Evolutionary conservation across 192 early-diverging fungal species (phyloP), one percentile per base, ranked within the genome.

Genomic region (Podila epicladia): DNA sequence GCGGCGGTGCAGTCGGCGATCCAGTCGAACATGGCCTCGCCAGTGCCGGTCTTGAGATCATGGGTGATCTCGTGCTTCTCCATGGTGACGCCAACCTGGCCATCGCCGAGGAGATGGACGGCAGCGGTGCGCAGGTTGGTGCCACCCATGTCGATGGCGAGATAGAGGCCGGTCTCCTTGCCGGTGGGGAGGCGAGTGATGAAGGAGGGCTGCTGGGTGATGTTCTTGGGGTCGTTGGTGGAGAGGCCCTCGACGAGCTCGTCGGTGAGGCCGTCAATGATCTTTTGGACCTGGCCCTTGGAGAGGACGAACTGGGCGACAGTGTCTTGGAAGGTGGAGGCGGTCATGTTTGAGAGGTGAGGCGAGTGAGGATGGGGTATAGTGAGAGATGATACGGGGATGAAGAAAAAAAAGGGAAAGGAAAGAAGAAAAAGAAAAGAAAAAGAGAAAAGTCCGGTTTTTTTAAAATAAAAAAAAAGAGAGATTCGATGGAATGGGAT

Each of bases 71-170:
- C 86, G 65, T 92, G 92, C 85, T 93, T 93, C 84, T 94, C 88
- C 73, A 95, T 92, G 71, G 92, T 90, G 17, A 93, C 78, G 37
- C 75, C 74, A n/a, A 78, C 69, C 58, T 82, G 75, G 41, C 96
- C 95, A 60, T 89, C 75, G 38, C 96, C 96, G 61, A 93, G 84
- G 22, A 99, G 88, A 33, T 88, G 89, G 20, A 97, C 94, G 48
- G 89, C 87, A 72, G 95, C 91, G 29, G 97, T 93, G 51, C 97
- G 93, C 70, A 99, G 89, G 87, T 98, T 97, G 49, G 96, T 96
- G 20, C 97, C 98, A 58, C 98, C 97, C 67, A 99, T 84, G 71
- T 99, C 98, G 49, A 99, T 87, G 12, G 98, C 95, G 60, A 96
- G 84, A 86, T 90, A 97, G 33, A 91, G 89, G 32, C 98, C 98